These are phyloP conservation scores for Apophysomyces elegans DNA, from an alignment of 371 early-diverging fungal genomes.

Conservation along the genomic window DNA sequence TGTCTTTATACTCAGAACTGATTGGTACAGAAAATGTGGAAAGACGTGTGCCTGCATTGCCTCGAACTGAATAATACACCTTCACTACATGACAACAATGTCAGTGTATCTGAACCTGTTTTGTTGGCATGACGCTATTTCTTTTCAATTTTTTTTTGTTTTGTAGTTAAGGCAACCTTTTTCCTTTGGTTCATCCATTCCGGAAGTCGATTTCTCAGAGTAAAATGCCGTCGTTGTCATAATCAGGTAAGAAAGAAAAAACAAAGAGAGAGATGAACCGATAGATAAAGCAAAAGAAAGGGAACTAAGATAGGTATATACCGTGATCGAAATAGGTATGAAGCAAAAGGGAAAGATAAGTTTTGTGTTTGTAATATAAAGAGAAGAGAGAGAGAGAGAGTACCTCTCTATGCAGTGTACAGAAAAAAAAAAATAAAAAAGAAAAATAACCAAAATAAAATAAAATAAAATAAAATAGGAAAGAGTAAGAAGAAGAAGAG, in stretches of 20 bases:
- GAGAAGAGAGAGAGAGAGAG: constrained; percentile 6
- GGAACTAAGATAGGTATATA: constrained; percentile 5
- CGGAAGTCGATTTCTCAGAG: not conserved
- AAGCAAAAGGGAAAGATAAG: constrained; percentile 14
- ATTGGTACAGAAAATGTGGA: constrained; percentile 29
- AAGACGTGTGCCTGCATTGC: constrained; percentile 42
- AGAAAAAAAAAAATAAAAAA: constrained; percentile 12
- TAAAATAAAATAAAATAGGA: not conserved
- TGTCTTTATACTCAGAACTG: constrained; percentile 16
- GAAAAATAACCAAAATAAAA: constrained; percentile 11
- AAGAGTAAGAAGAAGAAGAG: no score
- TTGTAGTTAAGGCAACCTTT: not conserved
- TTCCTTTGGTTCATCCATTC: constrained; percentile 4
- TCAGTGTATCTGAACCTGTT: no score
- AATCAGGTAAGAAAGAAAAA: constrained; percentile 4
- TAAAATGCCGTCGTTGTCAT: constrained; percentile 13
- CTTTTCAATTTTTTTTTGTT: not conserved
- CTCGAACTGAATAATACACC: constrained; percentile 38
- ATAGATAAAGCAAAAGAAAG: constrained; percentile 3
- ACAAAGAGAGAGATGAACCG: not conserved
- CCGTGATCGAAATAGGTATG: not conserved
- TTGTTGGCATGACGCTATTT: not conserved
- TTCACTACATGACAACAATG: constrained; percentile 31
- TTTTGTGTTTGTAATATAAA: not conserved
- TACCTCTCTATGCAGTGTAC: constrained; percentile 2